Base-by-base conservation (phyloP, 257 asterid genomes). In the Avicennia marina region DNA sequence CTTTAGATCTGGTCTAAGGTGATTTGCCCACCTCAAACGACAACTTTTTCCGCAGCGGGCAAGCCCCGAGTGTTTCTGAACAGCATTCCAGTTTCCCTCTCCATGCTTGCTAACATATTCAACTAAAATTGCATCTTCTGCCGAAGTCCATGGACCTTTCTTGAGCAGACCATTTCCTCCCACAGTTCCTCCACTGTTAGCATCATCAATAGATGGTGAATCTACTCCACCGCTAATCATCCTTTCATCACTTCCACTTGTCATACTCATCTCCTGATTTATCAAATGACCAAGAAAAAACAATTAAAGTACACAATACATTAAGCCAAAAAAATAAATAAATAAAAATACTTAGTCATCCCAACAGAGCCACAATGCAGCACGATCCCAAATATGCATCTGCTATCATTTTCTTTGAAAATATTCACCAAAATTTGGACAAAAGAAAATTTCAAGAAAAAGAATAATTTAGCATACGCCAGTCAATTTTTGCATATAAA, bases 1-100 rank as follows among this genome's bases (percentile, higher is more conserved):
- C 72, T 71, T 82, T 32, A 82, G 61, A 66, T 82, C 76, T 2
- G 89, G 86, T 55, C 86, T 63, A 27, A 82, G 83, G 78, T 82
- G 89, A 79, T 82, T 82, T 21, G 81, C 77, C 89, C 89, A 82
- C 72, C 86, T 76, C 63, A 82, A 53, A 13, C 89, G 89, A 42
- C 86, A 82, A 54, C 89, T 82, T 68, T 82, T 82, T 13, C 89
- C 89, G 64, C 89, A 78, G 13, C 89, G 81, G 29, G 86, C 79
- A 44, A 82, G 89, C 27, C 79, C 81, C 3, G 81, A 65, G 70
- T 73, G 67, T 64, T 53, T 82, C 64, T 78, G 86, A 32, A 82
- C 79, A 6, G 81, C 81, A 66, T 76, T 82, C 89, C 86, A 82
- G 51, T 78, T 82, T 17, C 89, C 89, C 45, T 76, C 89, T 16